phyloP scores from a whole-genome alignment of 1,284 basidiomycete genomes.

The Leccinum brunneo-olivaceum region DNA sequence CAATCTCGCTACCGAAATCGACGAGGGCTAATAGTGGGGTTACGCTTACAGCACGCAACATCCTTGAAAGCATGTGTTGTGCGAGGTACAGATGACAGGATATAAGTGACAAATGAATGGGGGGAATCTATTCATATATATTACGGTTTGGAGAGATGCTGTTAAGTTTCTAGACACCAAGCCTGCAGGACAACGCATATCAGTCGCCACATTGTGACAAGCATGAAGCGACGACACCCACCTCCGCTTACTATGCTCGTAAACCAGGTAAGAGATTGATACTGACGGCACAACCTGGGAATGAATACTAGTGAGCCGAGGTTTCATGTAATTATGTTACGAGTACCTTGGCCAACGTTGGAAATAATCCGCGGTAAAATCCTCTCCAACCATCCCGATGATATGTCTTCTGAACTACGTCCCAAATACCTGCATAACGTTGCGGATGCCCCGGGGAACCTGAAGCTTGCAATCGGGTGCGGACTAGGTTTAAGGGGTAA shows the following conservation, averaged over 20 bases:
- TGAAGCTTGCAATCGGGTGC: constrained; percentile 93
- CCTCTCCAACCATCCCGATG: constrained; percentile 86
- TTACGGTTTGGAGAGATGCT: constrained; percentile 12
- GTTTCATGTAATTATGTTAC: not conserved
- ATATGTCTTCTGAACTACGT: constrained; percentile 82
- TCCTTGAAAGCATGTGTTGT: constrained; percentile 18
- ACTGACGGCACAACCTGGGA: constrained; percentile 84
- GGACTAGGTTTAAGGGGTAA: constrained; percentile 88
- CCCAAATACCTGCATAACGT: constrained; percentile 79
- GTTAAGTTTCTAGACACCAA: constrained; percentile 38
- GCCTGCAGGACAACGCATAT: constrained; percentile 27
- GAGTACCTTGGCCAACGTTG: constrained; percentile 81
- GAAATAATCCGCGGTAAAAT: constrained; percentile 90
- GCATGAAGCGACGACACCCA: constrained; percentile 30
- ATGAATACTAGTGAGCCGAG: constrained; percentile 11
- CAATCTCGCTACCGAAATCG: not conserved
- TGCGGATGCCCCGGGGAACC: constrained; percentile 91
- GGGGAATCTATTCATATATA: constrained; percentile 24
- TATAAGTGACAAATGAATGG: constrained; percentile 23
- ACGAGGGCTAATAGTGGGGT: not conserved
- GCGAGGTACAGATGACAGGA: constrained; percentile 25
- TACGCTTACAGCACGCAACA: constrained; percentile 9
- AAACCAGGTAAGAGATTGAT: constrained; percentile 91
- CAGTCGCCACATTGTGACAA: constrained; percentile 5
- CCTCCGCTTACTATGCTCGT: constrained; percentile 76